Evolutionary conservation across 805 yeast genomes (phyloP), one percentile per base, ranked within the genome.

Genomic region (Nakazawaea wyomingensis): DNA sequence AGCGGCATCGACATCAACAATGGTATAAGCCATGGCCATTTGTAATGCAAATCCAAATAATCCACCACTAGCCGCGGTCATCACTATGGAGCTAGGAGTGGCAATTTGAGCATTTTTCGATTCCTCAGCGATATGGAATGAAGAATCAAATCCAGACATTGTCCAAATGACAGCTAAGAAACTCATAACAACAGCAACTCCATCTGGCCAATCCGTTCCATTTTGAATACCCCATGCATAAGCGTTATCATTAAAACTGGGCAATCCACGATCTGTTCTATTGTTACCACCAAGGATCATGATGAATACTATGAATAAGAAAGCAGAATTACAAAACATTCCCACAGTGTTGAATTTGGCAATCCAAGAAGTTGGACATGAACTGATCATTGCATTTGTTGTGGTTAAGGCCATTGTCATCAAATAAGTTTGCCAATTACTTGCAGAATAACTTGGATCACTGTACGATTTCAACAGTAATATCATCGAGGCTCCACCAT

Each of bases 111-210:
- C 84, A 54, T 81, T 80, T 39, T 78, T 62, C 50, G 82, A 76
- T 54, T 82, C 89, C 61, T 82, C 90, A n/a, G 85, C 71, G 47
- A 82, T 64, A 54, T 83, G 88, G 65, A 81, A 82, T 0, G 88
- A 85, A 18, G 85, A 77, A 55, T 82, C 88, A 54, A 79, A 83
- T 19, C 87, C 88, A 35, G 82, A 72, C 86, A 82, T 80, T 30
- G 82, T 76, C 83, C 83, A 78, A 45, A 77, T 74, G 29, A 73
- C 80, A n/a, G 82, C 79, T 54, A 76, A 56, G 59, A 78, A 78
- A 4, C 78, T 66, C 69, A 76, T 67, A 44, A 80, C 58, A 53
- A 76, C 65, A 21, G 81, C 71, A 39, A 79, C 65, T 43, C 85
- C 85, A 39, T 68, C 66, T n/a, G 83, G 81, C 69, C 74, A 80